Evolutionary conservation across 441 rosid genomes (phyloP).

Genomic region (Pelargonium australe): DNA sequence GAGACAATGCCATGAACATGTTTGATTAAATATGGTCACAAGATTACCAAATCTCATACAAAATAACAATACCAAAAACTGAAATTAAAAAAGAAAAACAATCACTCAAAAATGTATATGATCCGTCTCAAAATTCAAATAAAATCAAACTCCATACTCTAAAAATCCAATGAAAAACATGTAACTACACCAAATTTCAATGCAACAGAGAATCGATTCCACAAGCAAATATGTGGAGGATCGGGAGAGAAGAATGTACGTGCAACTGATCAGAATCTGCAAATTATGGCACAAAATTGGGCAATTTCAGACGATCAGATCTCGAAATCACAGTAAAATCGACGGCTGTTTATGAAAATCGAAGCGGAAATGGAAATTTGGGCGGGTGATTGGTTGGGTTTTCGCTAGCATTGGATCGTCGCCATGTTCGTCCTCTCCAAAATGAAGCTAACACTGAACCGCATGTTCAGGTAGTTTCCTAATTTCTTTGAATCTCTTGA

Average conservation of each 20-base stretch:
- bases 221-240: too few species aligned
- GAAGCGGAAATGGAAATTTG: neutral
- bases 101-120: too few species aligned
- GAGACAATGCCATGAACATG: neutral
- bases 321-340: too few species aligned
- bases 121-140: neutral
- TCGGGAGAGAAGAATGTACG: neutral
- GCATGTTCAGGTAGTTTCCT: neutral
- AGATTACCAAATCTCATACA: neutral
- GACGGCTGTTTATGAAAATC: neutral
- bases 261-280: too few species aligned
- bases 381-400: neutral
- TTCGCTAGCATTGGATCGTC: neutral
- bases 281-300: too few species aligned
- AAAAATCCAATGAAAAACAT: neutral
- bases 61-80: too few species aligned
- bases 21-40: neutral
- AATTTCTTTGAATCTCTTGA: neutral
- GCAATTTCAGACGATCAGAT: too few species aligned
- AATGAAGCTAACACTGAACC: neutral
- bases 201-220: neutral
- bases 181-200: too few species aligned
- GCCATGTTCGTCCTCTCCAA: neutral
- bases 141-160: neutral
- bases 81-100: too few species aligned